Evolutionary conservation across 805 yeast genomes (phyloP).

Genomic region (Torulaspora microellipsoides): DNA sequence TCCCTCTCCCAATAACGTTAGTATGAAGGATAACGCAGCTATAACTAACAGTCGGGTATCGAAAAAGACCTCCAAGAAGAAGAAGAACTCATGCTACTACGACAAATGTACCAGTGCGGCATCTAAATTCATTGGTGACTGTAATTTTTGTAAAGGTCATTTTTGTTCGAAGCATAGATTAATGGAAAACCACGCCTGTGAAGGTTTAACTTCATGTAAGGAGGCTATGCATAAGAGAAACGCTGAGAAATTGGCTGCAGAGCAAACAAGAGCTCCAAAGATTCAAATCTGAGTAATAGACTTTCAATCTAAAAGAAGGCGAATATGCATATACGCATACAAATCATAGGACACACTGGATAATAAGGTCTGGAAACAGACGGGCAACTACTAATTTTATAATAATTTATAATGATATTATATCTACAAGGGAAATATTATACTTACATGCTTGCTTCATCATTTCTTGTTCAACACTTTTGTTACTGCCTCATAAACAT

Average conservation of each 20-base stretch:
- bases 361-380: too few relatives aligned
- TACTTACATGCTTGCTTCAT: neutral
- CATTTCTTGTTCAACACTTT: slow-evolving; percentile 17
- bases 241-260: slow-evolving; percentile 76
- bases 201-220: slow-evolving; percentile 73
- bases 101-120: slow-evolving; percentile 60
- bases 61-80: slow-evolving; percentile 27
- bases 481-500: slow-evolving; percentile 50
- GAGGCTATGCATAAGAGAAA: slow-evolving; percentile 79
- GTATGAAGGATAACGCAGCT: neutral
- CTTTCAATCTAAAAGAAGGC: too few relatives aligned
- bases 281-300: slow-evolving; percentile 39
- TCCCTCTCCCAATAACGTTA: slow-evolving; percentile 1
- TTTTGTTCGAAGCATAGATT: slow-evolving; percentile 84
- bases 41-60: slow-evolving; percentile 15
- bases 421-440: neutral
- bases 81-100: slow-evolving; percentile 49
- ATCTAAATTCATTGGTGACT: slow-evolving; percentile 66
- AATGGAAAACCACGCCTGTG: slow-evolving; percentile 78
- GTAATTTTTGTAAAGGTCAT: slow-evolving; percentile 77
- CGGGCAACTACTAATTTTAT: neutral
- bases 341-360: too few relatives aligned
- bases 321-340: neutral
- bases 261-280: slow-evolving; percentile 67
- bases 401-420: slow-evolving; percentile 1